phyloP scores from a whole-genome alignment of 1,139 yeast species.

The Suhomyces bokatorum region DNA sequence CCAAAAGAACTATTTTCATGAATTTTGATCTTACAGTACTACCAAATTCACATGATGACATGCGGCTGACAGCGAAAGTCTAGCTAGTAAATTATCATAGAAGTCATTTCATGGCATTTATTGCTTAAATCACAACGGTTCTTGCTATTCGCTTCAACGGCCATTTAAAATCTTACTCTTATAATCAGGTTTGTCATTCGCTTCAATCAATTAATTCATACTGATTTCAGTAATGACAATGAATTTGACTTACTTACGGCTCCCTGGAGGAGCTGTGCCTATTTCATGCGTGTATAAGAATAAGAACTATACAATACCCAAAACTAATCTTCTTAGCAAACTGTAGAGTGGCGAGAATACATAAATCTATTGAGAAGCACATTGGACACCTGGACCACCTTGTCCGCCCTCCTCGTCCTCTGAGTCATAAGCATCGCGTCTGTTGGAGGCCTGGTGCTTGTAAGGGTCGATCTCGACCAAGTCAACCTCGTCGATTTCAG shows the following conservation, averaged over 20 bases:
- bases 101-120: too few species aligned
- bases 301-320: conserved; percentile 9
- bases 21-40: neutral
- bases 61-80: neutral
- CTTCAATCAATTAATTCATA: too few species aligned
- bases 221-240: too few species aligned
- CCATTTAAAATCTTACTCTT: too few species aligned
- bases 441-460: conserved; percentile 54
- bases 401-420: conserved; percentile 64
- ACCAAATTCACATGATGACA: neutral
- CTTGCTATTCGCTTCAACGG: too few species aligned
- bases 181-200: too few species aligned
- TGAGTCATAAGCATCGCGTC: conserved; percentile 60
- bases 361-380: conserved; percentile 70
- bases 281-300: conserved; percentile 8
- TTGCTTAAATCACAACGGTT: too few species aligned
- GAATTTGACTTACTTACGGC: neutral
- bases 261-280: neutral
- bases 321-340: conserved; percentile 1
- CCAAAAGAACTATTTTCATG: neutral
- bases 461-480: conserved; percentile 62
- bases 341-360: conserved; percentile 2
- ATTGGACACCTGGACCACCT: conserved; percentile 79
- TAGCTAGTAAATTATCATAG: neutral
- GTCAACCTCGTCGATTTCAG: conserved; percentile 81